Evolutionary conservation across 805 yeast genomes (phyloP), one percentile per base, ranked within the genome.

Genomic region (Candida morakotiae): DNA sequence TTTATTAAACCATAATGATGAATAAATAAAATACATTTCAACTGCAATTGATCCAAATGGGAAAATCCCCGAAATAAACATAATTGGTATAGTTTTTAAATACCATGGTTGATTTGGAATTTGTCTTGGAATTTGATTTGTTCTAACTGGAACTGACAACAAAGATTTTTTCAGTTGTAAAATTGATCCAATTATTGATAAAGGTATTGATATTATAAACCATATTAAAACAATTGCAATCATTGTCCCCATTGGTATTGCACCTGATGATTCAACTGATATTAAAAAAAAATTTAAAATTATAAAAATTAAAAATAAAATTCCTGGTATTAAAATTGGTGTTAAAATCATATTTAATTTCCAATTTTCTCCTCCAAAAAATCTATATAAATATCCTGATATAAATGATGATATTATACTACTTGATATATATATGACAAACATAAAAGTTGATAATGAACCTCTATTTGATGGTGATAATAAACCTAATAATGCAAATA

Each of bases 21-120:
- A 76, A 67, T 86, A 81, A 52, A 93, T 86, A 67, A 88, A 91
- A 63, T 87, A 89, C 77, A 93, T 77, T 67, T 93, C 97, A 39
- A 93, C 93, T 17, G 96, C 88, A 55, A 93, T 84, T 15, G 96
- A 83, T 8, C 96, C 95, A 56, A 91, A 88, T 53, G 98, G 97
- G 73, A 91, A 81, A 42, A 91, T 75, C 43, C 98, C 98, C 2
- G 94, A 84, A 43, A 86, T 71, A 28, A 86, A 55, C 51, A 88
- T 67, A 38, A 83, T 73, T 17, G 87, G 81, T 13, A 74, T 44
- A 3, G 86, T 76, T 53, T 75, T 77, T 51, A 87, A 71, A 55
- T 84, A 87, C 77, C 86, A 77, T 31, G 95, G 95, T 62, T 88
- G 96, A 13, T 73, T 72, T 28, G 98, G 98, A 42, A 93, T 85